Base-by-base conservation (phyloP, 345 rosid genomes). In the Bruguiera parviflora region DNA sequence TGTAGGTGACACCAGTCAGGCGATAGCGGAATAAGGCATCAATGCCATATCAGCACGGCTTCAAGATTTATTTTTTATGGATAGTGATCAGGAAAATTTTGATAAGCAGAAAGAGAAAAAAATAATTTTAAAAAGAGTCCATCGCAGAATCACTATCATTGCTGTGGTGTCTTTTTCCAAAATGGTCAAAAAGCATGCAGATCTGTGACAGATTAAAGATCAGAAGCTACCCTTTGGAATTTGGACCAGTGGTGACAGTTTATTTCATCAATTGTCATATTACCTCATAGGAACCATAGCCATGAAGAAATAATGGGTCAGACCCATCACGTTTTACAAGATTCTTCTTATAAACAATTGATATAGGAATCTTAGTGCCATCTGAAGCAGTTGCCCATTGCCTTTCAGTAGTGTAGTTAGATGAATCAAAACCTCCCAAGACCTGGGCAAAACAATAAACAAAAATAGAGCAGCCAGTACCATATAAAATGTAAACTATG, bases 221-320 rank as follows among this genome's bases (percentile, higher is more conserved):
- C 2, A 63, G 21, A 46, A 59, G 27, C 59, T 22, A 46, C 27
- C 6, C 46, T 39, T 43, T 46, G 10, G 31, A 25, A 8, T 33
- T 57, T 28, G 19, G 31, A 25, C 24, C 20, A 29, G 15, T 19
- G 58, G 55, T 0, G 52, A 60, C 39, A 66, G 1, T 29, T 22
- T 43, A 39, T 33, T 13, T 27, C 49, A 71, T 33, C 9, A 39
- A 33, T 63, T 72, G 64, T 65, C 29, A 77, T 33, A 57, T 75
- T 87, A 94, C 98, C 98, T 89, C 97, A 73, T 94, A 94, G 39
- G 98, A 91, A 75, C 98, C 98, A 79, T 94, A 94, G 53, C 97
- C 98, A 71, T 91, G 84, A 31, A 93, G 97, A 74, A 88, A 75
- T 33, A 88, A 61, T 0, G 92, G 92, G 79, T 93, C 88, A 70